Evolutionary conservation across 768 basidiomycete species (phyloP).

Genomic region (Collybia nuda): DNA sequence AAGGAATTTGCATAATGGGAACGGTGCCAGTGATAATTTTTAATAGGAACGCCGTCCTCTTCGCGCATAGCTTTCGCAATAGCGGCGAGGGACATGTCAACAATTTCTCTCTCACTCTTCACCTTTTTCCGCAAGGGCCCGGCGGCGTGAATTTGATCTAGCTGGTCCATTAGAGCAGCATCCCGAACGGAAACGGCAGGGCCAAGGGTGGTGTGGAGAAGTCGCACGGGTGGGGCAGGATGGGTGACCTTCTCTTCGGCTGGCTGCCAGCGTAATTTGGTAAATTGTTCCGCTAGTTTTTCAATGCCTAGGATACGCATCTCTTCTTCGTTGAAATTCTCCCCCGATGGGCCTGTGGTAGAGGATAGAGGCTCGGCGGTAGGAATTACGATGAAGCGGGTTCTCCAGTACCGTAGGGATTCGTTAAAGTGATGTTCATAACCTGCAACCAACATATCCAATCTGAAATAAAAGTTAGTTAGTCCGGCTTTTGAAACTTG

Average conservation of each 20-base stretch:
- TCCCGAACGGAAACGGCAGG: conserved; percentile 82
- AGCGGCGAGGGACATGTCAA: conserved; percentile 56
- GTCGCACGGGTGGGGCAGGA: conserved; percentile 60
- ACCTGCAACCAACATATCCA: conserved; percentile 84
- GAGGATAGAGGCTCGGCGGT: conserved; percentile 66
- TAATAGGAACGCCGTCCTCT: conserved; percentile 81
- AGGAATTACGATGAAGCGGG: conserved; percentile 90
- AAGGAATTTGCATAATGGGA: conserved; percentile 78
- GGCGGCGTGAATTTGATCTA: conserved; percentile 76
- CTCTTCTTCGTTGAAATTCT: conserved; percentile 83
- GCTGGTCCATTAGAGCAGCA: conserved; percentile 71
- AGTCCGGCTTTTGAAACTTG: background rate
- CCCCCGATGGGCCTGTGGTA: conserved; percentile 60
- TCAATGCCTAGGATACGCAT: conserved; percentile 87
- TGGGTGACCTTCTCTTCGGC: conserved; percentile 52
- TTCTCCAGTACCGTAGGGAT: conserved; percentile 90
- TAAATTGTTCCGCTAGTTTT: conserved; percentile 87
- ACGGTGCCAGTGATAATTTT: conserved; percentile 82
- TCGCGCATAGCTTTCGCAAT: conserved; percentile 87
- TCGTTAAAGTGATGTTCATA: conserved; percentile 82
- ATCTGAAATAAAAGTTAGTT: conserved; percentile 33
- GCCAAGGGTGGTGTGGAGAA: conserved; percentile 83
- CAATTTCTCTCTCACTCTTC: conserved; percentile 74
- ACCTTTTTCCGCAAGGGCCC: conserved; percentile 79
- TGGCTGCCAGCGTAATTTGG: conserved; percentile 77